Base-by-base conservation (phyloP, 768 basidiomycete genomes). In the Phaeotremella fagi region DNA sequence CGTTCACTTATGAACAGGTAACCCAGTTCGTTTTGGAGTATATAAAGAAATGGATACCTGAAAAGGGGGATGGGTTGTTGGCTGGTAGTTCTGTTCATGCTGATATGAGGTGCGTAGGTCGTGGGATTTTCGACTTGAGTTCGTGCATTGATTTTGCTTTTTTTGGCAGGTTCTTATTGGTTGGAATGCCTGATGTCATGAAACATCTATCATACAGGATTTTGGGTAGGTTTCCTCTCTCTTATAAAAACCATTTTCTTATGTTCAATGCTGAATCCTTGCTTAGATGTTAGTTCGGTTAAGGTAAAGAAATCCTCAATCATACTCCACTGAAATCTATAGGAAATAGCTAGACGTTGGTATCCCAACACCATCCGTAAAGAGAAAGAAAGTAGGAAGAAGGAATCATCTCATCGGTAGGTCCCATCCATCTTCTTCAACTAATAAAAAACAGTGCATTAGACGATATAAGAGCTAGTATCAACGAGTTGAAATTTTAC, bases 1-100 rank as follows among this genome's bases (percentile, higher is more conserved):
- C 82, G 0, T 77, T 87, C 64, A 77, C 82, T 1, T 81, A 77
- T 41, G 81, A 82, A 23, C 76, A 77, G 15, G 90, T 90, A 2
- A 75, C 81, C 11, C 64, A 78, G 20, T 71, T 79, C 18, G 84
- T 92, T 3, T 75, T 90, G 18, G 75, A 77, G 1, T 95, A 97
- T 70, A 82, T 97, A 68, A 83, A 86, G 75, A 82, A 80, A 67
- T 90, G 90, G 88, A 78, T 95, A 29, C 90, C 91, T 23, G 68
- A 70, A 23, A 48, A 48, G 24, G 63, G 70, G 9, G 61, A 57
- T 11, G 72, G 70, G 3, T 27, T 73, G 4, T 47, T 73, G 45
- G 88, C 91, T 4, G 91, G 91, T 14, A 92, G 80, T 66, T 86
- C 88, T 11, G 87, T 94, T 2, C 88, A 95, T 67, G 82, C 82